Conservation (phyloP, 169 alveolate species). For the Eimeria nieschulzi region DNA sequence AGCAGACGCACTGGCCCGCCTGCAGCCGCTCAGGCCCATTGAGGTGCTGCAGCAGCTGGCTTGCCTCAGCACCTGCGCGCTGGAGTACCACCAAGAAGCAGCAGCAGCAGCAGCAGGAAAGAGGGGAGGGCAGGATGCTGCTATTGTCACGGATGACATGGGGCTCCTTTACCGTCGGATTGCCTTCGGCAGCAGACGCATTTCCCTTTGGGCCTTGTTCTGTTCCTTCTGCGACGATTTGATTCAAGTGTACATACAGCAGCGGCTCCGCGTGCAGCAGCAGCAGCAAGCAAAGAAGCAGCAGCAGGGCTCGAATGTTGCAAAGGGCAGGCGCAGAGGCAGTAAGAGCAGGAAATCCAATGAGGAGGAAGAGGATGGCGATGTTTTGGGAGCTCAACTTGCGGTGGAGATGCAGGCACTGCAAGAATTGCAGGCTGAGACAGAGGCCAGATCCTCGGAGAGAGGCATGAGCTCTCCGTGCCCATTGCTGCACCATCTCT, state of each 20-base stretch:
- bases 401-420: constrained; percentile 28
- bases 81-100: constrained; percentile 49
- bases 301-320: neutral
- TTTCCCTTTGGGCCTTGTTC: constrained; percentile 33
- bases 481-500: constrained; percentile 49
- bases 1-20: constrained; percentile 44
- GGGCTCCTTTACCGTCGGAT: constrained; percentile 52
- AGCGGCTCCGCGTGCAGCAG: constrained; percentile 1
- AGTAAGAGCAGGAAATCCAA: neutral
- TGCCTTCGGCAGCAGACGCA: constrained; percentile 53
- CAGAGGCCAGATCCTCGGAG: neutral
- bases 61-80: constrained; percentile 32
- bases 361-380: neutral
- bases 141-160: constrained; percentile 1
- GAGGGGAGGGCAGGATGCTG: neutral
- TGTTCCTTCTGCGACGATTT: constrained; percentile 24
- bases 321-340: constrained; percentile 13
- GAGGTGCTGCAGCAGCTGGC: constrained; percentile 64
- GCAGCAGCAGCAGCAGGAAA: neutral
- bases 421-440: constrained; percentile 21
- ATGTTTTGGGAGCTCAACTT: neutral
- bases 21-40: constrained; percentile 44
- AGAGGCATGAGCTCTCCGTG: neutral
- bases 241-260: constrained; percentile 12
- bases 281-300: constrained; percentile 15